Percentiles rank a stretch among this genome's conserved stretches.
Conservation (phyloP, 352 stramenopile genomes). For the Globisporangium carolinianum region DNA sequence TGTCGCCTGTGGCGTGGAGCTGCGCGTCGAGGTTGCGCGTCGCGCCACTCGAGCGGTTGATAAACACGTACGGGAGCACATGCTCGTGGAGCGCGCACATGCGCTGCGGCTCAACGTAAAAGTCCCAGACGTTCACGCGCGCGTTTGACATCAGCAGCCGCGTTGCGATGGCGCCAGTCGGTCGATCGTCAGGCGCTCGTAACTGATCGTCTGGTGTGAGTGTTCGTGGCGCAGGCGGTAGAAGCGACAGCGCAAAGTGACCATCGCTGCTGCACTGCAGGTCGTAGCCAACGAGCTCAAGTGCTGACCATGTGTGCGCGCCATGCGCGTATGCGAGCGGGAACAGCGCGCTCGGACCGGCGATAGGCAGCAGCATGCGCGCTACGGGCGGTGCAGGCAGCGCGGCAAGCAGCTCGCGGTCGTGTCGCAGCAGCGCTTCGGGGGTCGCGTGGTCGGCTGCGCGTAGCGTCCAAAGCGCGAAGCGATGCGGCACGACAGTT, state of each 20-base stretch:
- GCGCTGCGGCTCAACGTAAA: constrained; percentile 16
- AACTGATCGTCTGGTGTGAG: not conserved
- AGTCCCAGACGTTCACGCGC: constrained; percentile 34
- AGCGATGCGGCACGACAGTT: constrained; percentile 16
- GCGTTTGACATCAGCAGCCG: constrained; percentile 26
- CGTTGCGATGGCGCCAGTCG: constrained; percentile 19
- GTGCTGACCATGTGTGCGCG: not conserved
- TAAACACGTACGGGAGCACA: constrained; percentile 30
- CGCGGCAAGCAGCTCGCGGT: constrained; percentile 16
- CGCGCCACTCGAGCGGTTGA: constrained; percentile 26
- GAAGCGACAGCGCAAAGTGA: constrained; percentile 13
- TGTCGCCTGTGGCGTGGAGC: constrained; percentile 19
- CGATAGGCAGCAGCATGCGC: constrained; percentile 22
- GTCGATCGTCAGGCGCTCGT: not conserved
- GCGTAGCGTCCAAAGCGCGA: constrained; percentile 30
- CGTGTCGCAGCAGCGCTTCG: constrained; percentile 17
- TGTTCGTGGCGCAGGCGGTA: not conserved
- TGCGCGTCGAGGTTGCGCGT: constrained; percentile 23
- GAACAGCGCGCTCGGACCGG: not conserved
- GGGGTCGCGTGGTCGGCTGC: constrained; percentile 6
- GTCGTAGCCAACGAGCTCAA: not conserved
- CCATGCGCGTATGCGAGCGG: constrained; percentile 3
- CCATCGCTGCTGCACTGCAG: not conserved
- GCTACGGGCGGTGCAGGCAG: constrained; percentile 13
- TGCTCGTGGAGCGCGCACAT: constrained; percentile 34